A percentile compares a stretch with the other conserved stretches of the same genome.
phyloP scores from a whole-genome alignment of 139 green algal species.

The Volvox africanus region DNA sequence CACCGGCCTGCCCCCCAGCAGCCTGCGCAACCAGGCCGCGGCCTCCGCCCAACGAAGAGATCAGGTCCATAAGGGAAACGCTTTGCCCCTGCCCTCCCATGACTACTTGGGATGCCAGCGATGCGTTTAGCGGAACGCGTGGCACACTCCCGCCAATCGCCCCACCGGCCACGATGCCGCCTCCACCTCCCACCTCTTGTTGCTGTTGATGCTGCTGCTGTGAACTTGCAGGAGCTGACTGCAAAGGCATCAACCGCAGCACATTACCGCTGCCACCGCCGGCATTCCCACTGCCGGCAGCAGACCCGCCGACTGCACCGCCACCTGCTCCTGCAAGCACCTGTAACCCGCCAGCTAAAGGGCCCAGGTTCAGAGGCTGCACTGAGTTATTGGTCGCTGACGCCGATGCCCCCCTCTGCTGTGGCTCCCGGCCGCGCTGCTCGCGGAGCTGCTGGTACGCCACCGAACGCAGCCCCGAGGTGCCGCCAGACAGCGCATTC shows the following conservation, averaged over 20 bases:
- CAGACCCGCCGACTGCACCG: neutral
- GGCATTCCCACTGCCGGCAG: neutral
- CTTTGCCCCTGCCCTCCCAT: neutral
- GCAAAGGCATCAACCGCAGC: constrained; percentile 15
- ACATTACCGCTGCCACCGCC: neutral
- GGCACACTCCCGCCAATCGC: neutral
- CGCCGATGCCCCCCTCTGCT: neutral
- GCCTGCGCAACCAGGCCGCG: neutral
- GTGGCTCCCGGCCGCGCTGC: neutral
- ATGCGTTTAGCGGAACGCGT: neutral
- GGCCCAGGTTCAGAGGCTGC: constrained; percentile 22
- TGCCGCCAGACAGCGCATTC: neutral
- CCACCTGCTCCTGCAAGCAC: neutral
- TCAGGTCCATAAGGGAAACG: neutral
- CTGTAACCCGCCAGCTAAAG: neutral
- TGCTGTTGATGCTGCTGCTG: constrained; percentile 27
- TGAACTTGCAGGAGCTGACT: neutral
- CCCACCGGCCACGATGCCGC: neutral
- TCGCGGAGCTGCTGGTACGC: constrained; percentile 5
- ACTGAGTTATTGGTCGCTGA: neutral
- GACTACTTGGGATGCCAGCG: neutral
- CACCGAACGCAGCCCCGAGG: neutral
- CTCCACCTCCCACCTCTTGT: neutral
- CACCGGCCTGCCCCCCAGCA: neutral
- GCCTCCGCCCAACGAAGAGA: neutral